A percentile compares a stretch with the other conserved stretches of the same genome.
Conservation (phyloP, 2,329 filamentous ascomycete genomes). For the Hypoxylon rubiginosum region DNA sequence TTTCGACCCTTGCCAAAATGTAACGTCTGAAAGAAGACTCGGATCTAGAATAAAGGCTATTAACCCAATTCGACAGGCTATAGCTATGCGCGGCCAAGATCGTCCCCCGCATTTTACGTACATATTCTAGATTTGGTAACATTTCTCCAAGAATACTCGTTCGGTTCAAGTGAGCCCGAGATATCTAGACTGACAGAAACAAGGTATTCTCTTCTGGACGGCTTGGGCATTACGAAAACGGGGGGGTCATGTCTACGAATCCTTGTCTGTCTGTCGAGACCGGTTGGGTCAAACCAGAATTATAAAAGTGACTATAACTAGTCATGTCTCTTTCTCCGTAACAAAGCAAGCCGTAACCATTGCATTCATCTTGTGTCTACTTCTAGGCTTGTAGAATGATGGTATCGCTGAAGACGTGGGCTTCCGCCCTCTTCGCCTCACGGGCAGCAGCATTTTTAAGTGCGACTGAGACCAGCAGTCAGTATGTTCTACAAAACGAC, state of each 20-base stretch:
- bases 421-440: conserved; percentile 7
- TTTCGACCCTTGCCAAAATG: conserved; percentile 4
- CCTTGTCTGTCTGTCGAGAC: conserved; percentile 1
- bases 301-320: neutral
- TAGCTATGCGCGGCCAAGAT: conserved; percentile 28
- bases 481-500: conserved; percentile 54
- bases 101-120: conserved; percentile 22
- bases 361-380: neutral
- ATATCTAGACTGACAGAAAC: conserved; percentile 2
- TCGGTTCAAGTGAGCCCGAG: conserved; percentile 36
- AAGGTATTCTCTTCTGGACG: neutral
- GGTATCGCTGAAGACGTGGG: conserved; percentile 21
- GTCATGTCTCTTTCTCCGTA: neutral
- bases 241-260: conserved; percentile 1
- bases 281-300: neutral
- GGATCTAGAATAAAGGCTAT: conserved; percentile 26
- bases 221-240: neutral
- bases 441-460: conserved; percentile 42
- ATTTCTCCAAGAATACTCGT: conserved; percentile 14
- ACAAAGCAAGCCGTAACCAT: neutral
- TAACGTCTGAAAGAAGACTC: conserved; percentile 15
- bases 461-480: conserved; percentile 52
- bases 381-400: conserved; percentile 17
- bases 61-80: conserved; percentile 25
- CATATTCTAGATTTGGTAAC: conserved; percentile 8